phyloP scores from a whole-genome alignment of 2,329 filamentous ascomycete species.

The Teratosphaeria gauchensis region DNA sequence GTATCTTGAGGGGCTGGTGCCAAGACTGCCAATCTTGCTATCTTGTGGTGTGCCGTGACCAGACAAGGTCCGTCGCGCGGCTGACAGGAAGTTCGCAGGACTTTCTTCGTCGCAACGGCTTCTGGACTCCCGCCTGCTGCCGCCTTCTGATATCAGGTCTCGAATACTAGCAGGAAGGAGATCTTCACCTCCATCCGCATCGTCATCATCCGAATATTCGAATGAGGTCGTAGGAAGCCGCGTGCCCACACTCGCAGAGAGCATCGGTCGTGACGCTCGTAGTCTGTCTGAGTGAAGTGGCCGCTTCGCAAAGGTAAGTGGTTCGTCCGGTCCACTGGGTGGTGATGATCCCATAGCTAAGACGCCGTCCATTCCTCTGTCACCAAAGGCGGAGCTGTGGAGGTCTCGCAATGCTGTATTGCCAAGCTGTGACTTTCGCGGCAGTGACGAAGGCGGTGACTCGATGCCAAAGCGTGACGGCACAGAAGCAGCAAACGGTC shows the following conservation, averaged over 20 bases:
- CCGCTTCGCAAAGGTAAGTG: slow-evolving; percentile 54
- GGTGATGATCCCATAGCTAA: slow-evolving; percentile 44
- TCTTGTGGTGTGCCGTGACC: slow-evolving; percentile 30
- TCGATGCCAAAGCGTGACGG: slow-evolving; percentile 87
- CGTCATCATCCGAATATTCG: slow-evolving; percentile 46
- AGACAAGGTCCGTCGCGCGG: slow-evolving; percentile 32
- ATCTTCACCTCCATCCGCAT: slow-evolving; percentile 78
- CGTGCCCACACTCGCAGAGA: slow-evolving; percentile 52
- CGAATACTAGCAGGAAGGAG: slow-evolving; percentile 65
- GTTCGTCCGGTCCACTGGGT: slow-evolving; percentile 56
- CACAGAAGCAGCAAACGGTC: slow-evolving; percentile 83
- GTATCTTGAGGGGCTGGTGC: slow-evolving; percentile 54
- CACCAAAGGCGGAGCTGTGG: slow-evolving; percentile 58
- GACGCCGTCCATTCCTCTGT: slow-evolving; percentile 40
- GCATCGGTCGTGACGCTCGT: slow-evolving; percentile 41
- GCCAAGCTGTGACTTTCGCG: slow-evolving; percentile 38
- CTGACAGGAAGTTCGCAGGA: slow-evolving; percentile 23
- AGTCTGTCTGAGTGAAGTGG: slow-evolving; percentile 58
- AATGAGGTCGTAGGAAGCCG: slow-evolving; percentile 20
- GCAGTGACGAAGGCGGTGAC: slow-evolving; percentile 59
- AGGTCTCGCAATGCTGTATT: slow-evolving; percentile 44
- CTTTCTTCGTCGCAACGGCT: slow-evolving; percentile 46
- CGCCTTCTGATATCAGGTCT: slow-evolving; percentile 50
- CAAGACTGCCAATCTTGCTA: slow-evolving; percentile 40
- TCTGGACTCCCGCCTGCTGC: slow-evolving; percentile 50